These are phyloP conservation scores for Syncephalastrum contaminatum DNA, from an alignment of 371 early-diverging fungal genomes.

Conservation along the genomic window DNA sequence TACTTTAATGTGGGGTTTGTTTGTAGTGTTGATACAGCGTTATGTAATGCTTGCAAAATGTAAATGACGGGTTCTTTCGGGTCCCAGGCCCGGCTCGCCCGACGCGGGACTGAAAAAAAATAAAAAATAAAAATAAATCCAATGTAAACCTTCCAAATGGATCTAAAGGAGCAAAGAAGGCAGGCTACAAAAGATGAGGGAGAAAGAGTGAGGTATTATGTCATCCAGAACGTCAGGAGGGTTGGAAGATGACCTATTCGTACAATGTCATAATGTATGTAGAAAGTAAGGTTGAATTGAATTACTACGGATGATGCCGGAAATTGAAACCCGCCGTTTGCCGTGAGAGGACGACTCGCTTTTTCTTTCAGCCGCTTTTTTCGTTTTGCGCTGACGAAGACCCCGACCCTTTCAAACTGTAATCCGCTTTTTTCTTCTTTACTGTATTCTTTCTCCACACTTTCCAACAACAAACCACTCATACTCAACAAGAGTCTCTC, in stretches of 20 bases:
- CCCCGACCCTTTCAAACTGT: slow-evolving; percentile 5
- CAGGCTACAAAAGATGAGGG: no score
- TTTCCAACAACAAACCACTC: slow-evolving; percentile 5
- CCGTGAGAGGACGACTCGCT: no score
- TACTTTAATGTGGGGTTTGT: background rate
- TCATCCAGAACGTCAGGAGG: no score
- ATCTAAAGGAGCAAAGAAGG: background rate
- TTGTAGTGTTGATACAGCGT: background rate
- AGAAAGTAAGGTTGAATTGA: background rate
- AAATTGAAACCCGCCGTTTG: no score
- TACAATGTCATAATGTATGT: background rate
- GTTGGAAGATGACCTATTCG: background rate
- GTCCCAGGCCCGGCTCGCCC: slow-evolving; percentile 1
- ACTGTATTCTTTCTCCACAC: slow-evolving; percentile 6
- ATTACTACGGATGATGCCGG: no score
- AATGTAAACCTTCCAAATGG: background rate
- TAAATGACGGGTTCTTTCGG: slow-evolving; percentile 6
- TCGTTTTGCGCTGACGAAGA: background rate
- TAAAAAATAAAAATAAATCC: no score
- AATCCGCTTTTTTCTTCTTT: slow-evolving; percentile 11
- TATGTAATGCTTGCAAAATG: background rate
- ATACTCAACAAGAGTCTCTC: no score
- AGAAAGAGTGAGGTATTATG: no score
- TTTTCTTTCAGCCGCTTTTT: no score
- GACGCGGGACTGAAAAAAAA: slow-evolving; percentile 1